Conservation (phyloP, 305 asterid species). For the Andrographis paniculata region DNA sequence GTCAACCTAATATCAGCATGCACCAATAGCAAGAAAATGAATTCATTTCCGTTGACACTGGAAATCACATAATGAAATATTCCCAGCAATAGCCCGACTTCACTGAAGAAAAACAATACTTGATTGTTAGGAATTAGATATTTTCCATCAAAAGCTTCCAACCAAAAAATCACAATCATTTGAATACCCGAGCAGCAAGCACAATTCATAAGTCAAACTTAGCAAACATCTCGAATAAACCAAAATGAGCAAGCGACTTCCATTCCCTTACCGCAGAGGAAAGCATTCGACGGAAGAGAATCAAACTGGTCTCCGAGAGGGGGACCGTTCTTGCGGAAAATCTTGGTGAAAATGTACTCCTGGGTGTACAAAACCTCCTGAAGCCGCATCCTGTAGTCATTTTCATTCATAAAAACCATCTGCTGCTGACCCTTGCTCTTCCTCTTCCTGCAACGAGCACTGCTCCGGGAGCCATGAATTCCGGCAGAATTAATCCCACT, state of each 20-base stretch:
- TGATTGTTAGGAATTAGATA: too few relatives aligned
- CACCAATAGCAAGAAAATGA: too few relatives aligned
- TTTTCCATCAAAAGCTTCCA: too few relatives aligned
- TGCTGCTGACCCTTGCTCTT: slow-evolving; percentile 29
- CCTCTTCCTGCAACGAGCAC: slow-evolving; percentile 21
- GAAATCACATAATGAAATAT: too few relatives aligned
- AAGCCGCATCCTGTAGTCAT: slow-evolving; percentile 48
- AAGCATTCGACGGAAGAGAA: slow-evolving; percentile 52
- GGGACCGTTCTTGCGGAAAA: slow-evolving; percentile 90
- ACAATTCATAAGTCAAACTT: slow-evolving; percentile 4
- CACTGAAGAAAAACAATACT: too few relatives aligned
- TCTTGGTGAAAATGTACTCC: slow-evolving; percentile 51
- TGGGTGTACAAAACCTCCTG: slow-evolving; percentile 68
- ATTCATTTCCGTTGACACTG: too few relatives aligned
- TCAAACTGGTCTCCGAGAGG: slow-evolving; percentile 68
- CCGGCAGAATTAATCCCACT: slow-evolving; percentile 20
- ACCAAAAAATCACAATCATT: too few relatives aligned
- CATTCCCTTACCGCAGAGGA: slow-evolving; percentile 26
- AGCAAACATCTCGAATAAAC: slow-evolving; percentile 3
- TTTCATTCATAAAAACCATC: slow-evolving; percentile 46
- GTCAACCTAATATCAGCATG: too few relatives aligned
- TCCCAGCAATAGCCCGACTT: too few relatives aligned
- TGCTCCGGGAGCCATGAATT: slow-evolving; percentile 18
- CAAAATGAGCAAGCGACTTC: slow-evolving; percentile 1
- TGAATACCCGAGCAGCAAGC: too few relatives aligned